These are phyloP conservation scores for Pyrenochaeta sp. DNA, from an alignment of 2,329 filamentous ascomycete genomes.

Conservation along the genomic window DNA sequence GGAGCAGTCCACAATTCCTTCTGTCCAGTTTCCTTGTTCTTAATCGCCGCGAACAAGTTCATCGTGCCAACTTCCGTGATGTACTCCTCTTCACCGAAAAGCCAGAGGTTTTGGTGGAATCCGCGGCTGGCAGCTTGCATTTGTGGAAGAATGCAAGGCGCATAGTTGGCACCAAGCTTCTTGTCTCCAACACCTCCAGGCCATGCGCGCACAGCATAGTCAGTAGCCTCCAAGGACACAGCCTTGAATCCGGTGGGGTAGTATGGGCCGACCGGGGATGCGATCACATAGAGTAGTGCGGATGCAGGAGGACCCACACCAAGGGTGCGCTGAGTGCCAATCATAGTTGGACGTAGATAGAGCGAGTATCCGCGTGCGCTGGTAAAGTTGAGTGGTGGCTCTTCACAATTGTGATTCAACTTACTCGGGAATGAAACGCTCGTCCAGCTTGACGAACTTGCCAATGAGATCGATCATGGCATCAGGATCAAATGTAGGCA, in stretches of 20 bases:
- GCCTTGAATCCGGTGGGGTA: slow-evolving; percentile 99
- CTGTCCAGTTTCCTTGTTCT: slow-evolving; percentile 85
- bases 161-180: slow-evolving; percentile 98
- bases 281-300: slow-evolving; percentile 92
- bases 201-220: slow-evolving; percentile 97
- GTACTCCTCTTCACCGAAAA: slow-evolving; percentile 94
- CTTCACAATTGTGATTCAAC: slow-evolving; percentile 26
- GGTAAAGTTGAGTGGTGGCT: slow-evolving; percentile 14
- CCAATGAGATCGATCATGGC: slow-evolving; percentile 82
- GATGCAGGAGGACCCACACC: slow-evolving; percentile 92
- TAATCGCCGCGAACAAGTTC: slow-evolving; percentile 93
- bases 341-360: slow-evolving; percentile 95
- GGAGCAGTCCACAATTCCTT: slow-evolving; percentile 95
- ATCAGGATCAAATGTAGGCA: slow-evolving; percentile 81
- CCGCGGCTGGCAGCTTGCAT: slow-evolving; percentile 88
- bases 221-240: slow-evolving; percentile 90
- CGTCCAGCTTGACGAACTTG: slow-evolving; percentile 79
- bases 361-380: slow-evolving; percentile 83
- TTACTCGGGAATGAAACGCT: slow-evolving; percentile 85
- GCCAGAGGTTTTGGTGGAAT: slow-evolving; percentile 98
- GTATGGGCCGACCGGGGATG: slow-evolving; percentile 95
- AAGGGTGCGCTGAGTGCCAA: slow-evolving; percentile 93
- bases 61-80: slow-evolving; percentile 98
- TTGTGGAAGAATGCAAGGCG: slow-evolving; percentile 98
- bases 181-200: slow-evolving; percentile 97